Conservation (phyloP, 2,329 filamentous ascomycete genomes). For the Scopulariopsis brevicaulis region DNA sequence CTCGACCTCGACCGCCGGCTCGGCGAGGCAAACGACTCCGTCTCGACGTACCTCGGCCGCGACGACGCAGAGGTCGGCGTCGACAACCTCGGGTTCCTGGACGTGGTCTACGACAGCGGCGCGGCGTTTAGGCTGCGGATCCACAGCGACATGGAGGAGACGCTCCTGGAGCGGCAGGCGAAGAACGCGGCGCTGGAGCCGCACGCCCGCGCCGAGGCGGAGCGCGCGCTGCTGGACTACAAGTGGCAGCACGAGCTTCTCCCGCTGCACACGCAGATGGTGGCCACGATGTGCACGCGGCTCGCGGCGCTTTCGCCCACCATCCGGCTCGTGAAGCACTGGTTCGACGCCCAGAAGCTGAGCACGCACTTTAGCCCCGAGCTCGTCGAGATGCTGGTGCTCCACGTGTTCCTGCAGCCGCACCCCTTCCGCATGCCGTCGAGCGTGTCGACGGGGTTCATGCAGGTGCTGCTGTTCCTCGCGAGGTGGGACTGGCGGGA, state of each 20-base stretch:
- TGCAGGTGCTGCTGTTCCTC: slow-evolving; percentile 69
- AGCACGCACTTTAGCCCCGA: slow-evolving; percentile 65
- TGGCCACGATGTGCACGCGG: slow-evolving; percentile 70
- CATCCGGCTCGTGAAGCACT: slow-evolving; percentile 76
- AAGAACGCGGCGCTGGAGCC: slow-evolving; percentile 61
- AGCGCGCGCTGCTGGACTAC: slow-evolving; percentile 57
- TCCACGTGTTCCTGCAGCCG: slow-evolving; percentile 68
- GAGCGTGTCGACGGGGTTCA: slow-evolving; percentile 66
- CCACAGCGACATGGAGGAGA: slow-evolving; percentile 78
- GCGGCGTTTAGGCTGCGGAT: slow-evolving; percentile 76
- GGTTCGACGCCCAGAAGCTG: slow-evolving; percentile 80
- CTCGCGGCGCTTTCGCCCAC: slow-evolving; percentile 70
- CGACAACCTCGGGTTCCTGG: slow-evolving; percentile 72
- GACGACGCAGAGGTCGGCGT: slow-evolving; percentile 61
- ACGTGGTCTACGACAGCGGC: slow-evolving; percentile 63
- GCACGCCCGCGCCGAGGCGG: slow-evolving; percentile 55
- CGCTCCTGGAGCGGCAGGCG: slow-evolving; percentile 65
- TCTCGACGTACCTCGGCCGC: slow-evolving; percentile 63
- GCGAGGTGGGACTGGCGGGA: slow-evolving; percentile 87
- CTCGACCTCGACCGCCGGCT: slow-evolving; percentile 65
- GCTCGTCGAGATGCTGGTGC: slow-evolving; percentile 72
- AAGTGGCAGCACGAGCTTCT: slow-evolving; percentile 61
- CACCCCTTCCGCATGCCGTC: slow-evolving; percentile 72
- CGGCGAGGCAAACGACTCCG: slow-evolving; percentile 43
- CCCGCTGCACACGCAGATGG: slow-evolving; percentile 70